Evolutionary conservation across 2,329 filamentous ascomycete genomes (phyloP), one percentile per base, ranked within the genome.

Genomic region (Penicillium sp.): DNA sequence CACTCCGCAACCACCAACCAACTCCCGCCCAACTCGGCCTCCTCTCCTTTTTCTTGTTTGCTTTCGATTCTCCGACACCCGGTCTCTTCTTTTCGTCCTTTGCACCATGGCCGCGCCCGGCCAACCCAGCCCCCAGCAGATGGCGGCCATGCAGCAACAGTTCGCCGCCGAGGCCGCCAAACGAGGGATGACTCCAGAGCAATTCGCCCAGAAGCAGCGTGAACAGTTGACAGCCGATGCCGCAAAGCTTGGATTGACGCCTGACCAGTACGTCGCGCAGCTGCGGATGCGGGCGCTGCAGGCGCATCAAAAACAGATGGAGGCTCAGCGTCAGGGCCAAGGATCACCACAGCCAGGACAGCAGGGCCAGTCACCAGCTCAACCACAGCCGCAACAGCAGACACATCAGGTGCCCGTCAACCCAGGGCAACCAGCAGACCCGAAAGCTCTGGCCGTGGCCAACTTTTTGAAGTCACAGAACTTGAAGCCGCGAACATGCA

Each of bases 401-500:
- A 57, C 65, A 40, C 70, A 71, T 39, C 71, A 71, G 45, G 70
- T 74, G 10, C 69, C 71, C 13, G 68, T 76, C 36, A 72, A 70
- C 43, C 64, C 68, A 0, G 62, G 60, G 17, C 67, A 66, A 25
- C 87, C 91, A 16, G 87, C 91, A 4, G 93, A 94, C 56, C 91
- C 91, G 26, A 82, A 89, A 59, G 90, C 89, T 14, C 71, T 97
- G 31, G 89, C 90, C 7, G 78, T 98, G 39, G 94, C 93, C 53
- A 84, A 87, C 59, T 98, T 94, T 70, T 72, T 98, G 44, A 82
- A 83, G 54, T 68, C 78, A 43, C 90, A 96, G 70, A 80, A 93
- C 44, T 72, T 98, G 51, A 98, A 98, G 77, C 77, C 80, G 13
- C 78, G 93, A 49, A 96, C 90, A 13, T 91, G 87, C 64, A 94